phyloP scores from a whole-genome alignment of 176 grass and related monocot species.

The Bromus sterilis region DNA sequence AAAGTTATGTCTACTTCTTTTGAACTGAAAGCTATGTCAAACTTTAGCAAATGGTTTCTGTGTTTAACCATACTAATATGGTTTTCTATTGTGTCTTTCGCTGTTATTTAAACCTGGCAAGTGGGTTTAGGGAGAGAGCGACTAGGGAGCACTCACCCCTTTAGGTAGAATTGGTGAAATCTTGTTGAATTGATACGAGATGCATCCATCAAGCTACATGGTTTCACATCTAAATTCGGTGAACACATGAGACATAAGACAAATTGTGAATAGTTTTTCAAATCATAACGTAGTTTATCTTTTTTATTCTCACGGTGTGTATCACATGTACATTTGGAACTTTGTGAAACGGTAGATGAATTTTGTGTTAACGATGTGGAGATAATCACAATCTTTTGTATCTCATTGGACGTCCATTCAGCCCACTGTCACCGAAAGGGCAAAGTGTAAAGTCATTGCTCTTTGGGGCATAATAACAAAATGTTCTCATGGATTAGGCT shows the following conservation, averaged over 20 bases:
- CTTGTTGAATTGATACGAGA: neutral
- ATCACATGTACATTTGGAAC: neutral
- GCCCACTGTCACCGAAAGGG: neutral
- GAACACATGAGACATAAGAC: neutral
- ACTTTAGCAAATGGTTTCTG: neutral
- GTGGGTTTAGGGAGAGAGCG: neutral
- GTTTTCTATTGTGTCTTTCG: neutral
- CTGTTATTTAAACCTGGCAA: neutral
- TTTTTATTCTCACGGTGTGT: neutral
- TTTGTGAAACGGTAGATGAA: neutral
- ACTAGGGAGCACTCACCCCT: neutral
- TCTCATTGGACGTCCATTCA: neutral
- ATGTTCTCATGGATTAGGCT: neutral
- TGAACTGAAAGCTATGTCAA: neutral
- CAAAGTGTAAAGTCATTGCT: neutral
- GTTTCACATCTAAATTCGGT: neutral
- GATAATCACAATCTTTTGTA: neutral
- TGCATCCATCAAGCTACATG: neutral
- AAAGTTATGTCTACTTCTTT: neutral
- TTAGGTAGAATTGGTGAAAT: neutral
- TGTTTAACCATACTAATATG: neutral
- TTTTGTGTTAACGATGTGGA: neutral
- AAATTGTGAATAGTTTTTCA: neutral
- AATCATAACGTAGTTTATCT: neutral
- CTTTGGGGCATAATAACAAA: neutral